Conservation (phyloP, 1,139 yeast genomes). For the Nakaseomyces uthaithaninus region DNA sequence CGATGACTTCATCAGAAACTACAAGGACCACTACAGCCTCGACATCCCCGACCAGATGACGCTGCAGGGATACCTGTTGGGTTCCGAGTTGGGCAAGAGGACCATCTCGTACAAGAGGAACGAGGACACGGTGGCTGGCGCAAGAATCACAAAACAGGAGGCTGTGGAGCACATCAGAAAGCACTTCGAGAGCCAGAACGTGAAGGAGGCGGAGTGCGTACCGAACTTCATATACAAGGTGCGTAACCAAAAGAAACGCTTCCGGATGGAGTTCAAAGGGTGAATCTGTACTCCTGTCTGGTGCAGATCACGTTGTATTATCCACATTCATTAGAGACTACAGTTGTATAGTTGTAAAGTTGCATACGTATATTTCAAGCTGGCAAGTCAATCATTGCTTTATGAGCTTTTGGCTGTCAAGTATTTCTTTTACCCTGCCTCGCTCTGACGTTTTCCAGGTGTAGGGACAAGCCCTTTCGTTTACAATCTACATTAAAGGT, state of each 20-base stretch:
- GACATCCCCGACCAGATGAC: slow-evolving; percentile 28
- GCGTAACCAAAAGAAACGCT: slow-evolving; percentile 26
- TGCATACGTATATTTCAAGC: too few species aligned
- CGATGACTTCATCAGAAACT: slow-evolving; percentile 29
- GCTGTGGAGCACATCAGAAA: slow-evolving; percentile 24
- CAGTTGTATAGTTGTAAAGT: too few species aligned
- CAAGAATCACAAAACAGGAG: slow-evolving; percentile 25
- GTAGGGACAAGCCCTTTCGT: too few species aligned
- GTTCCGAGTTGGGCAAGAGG: slow-evolving; percentile 29
- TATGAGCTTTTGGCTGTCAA: too few species aligned
- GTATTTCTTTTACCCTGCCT: too few species aligned
- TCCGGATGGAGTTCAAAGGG: slow-evolving; percentile 30
- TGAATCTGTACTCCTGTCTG: too few species aligned
- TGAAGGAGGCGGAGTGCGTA: slow-evolving; percentile 30
- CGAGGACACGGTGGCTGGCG: slow-evolving; percentile 17
- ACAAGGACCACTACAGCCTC: slow-evolving; percentile 29
- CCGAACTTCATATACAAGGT: slow-evolving; percentile 33
- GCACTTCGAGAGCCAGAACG: slow-evolving; percentile 24
- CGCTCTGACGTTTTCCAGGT: too few species aligned
- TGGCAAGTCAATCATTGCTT: too few species aligned
- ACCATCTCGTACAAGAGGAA: slow-evolving; percentile 26
- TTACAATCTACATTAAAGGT: too few species aligned
- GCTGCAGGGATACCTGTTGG: slow-evolving; percentile 27
- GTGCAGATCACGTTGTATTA: too few species aligned
- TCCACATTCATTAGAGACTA: too few species aligned